Evolutionary conservation across 768 basidiomycete species (phyloP), one percentile per base, ranked within the genome.

Genomic region (Agaricus blazei): DNA sequence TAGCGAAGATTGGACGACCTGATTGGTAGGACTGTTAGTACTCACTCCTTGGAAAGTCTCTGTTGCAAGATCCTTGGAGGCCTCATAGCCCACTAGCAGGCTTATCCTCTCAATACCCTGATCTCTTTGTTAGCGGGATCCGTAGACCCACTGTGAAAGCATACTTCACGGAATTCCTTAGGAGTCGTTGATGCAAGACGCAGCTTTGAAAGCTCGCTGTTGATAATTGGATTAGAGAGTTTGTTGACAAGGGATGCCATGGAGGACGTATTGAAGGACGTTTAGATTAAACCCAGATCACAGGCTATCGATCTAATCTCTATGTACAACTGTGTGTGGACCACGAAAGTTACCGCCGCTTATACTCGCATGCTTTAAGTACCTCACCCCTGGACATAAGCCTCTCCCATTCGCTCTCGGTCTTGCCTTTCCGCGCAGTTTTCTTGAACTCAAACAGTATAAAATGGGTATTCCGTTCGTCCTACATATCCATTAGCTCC

Each of bases 341-440:
- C 24, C 28, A 31, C 15, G 28, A 40, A 28, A 31, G n/a, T 79
- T 70, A 96, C 65, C 93, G 78, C 62, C 88, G 78, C 67, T 96
- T 97, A 68, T 97, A 97, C 72, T 96, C 90, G 69, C 93, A 97
- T 36, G 94, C 85, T 68, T 91, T 92, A 56, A 97, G 74, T 37
- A 90, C 63, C 53, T 68, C 64, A 14, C 83, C 80, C 62, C 75
- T 79, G 8, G 73, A 70, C 63, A 81, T 48, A 24, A 92, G 60
- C 42, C 72, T 73, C 9, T 63, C 65, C 85, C 88, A 93, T 57
- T 87, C 81, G 60, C 81, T 75, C 47, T 83, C 76, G 38, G 69
- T 71, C 64, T 76, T 81, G 24, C 66, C 61, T 48, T 68, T 67
- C 38, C 77, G 75, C 14, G 76, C 60, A 4, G 77, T 64, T 68